Conservation (phyloP, 352 stramenopile genomes). For the Globisporangium orthogonon region DNA sequence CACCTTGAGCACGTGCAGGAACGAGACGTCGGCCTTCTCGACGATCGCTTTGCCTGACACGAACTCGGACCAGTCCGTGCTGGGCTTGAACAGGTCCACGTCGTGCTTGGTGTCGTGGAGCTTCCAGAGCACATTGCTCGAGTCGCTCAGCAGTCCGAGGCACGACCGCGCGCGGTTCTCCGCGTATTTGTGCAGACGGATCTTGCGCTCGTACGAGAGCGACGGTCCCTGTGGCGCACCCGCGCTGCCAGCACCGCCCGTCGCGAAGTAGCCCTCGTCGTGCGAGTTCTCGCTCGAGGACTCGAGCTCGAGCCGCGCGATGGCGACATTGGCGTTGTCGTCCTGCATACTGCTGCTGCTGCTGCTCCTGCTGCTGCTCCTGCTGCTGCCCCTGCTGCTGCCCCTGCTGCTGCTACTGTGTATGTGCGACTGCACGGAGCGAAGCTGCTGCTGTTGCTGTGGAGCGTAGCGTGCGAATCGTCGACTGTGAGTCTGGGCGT, state of each 20-base stretch:
- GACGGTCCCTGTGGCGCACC: constrained; percentile 69
- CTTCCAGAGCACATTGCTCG: constrained; percentile 78
- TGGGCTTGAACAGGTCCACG: constrained; percentile 78
- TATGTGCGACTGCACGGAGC: no score
- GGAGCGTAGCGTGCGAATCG: background rate
- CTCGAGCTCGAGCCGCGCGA: constrained; percentile 36
- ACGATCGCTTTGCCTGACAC: constrained; percentile 78
- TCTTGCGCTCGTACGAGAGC: constrained; percentile 81
- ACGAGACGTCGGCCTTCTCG: constrained; percentile 57
- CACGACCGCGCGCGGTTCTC: constrained; percentile 81
- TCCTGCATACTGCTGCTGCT: background rate
- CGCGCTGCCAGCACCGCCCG: no score
- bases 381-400: no score
- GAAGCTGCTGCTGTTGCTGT: background rate
- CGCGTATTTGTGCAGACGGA: constrained; percentile 78
- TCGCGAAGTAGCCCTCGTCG: constrained; percentile 48
- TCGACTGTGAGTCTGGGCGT: background rate
- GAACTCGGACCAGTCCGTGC: constrained; percentile 84
- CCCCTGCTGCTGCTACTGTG: no score
- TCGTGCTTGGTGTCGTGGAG: constrained; percentile 76
- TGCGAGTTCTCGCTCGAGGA: constrained; percentile 65
- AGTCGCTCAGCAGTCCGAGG: constrained; percentile 59
- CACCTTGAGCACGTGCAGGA: constrained; percentile 78
- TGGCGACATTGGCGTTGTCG: constrained; percentile 1
- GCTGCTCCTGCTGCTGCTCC: no score